Percentiles rank a stretch among this genome's conserved stretches.
phyloP scores from a whole-genome alignment of 805 yeast genomes.

The Ogataea ganodermae region DNA sequence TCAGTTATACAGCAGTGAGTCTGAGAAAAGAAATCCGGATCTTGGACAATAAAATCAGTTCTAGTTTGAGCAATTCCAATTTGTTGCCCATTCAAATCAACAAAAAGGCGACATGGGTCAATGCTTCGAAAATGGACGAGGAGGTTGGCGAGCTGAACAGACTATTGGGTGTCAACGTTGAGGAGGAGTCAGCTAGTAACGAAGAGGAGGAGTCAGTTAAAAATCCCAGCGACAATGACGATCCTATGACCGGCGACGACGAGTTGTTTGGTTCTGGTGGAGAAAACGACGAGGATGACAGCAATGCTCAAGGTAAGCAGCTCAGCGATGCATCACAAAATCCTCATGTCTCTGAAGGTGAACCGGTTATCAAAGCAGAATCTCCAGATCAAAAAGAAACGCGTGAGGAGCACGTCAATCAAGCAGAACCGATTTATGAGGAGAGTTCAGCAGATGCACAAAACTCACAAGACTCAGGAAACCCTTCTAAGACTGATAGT shows the following conservation, averaged over 20 bases:
- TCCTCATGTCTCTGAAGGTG: no score
- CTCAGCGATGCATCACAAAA: neutral
- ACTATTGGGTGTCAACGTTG: conserved; percentile 21
- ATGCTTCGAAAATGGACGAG: conserved; percentile 54
- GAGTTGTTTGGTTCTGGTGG: conserved; percentile 1
- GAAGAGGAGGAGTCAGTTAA: conserved; percentile 8
- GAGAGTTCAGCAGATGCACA: neutral
- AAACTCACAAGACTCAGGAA: neutral
- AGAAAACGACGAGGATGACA: neutral
- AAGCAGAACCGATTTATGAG: neutral
- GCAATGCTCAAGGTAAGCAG: neutral
- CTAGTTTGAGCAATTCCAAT: conserved; percentile 31
- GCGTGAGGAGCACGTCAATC: neutral
- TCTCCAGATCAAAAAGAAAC: neutral
- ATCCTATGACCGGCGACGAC: conserved; percentile 1
- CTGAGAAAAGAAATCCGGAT: conserved; percentile 67
- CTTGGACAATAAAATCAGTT: conserved; percentile 61
- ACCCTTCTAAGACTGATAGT: neutral
- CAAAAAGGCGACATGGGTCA: conserved; percentile 69
- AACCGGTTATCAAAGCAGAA: neutral
- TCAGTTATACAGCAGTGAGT: conserved; percentile 59
- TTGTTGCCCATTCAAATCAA: conserved; percentile 69
- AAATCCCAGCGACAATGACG: neutral
- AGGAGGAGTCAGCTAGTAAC: conserved; percentile 3
- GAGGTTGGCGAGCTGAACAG: conserved; percentile 42